Conservation (phyloP, 2,329 filamentous ascomycete species). For the Aspergillus uvarum region DNA sequence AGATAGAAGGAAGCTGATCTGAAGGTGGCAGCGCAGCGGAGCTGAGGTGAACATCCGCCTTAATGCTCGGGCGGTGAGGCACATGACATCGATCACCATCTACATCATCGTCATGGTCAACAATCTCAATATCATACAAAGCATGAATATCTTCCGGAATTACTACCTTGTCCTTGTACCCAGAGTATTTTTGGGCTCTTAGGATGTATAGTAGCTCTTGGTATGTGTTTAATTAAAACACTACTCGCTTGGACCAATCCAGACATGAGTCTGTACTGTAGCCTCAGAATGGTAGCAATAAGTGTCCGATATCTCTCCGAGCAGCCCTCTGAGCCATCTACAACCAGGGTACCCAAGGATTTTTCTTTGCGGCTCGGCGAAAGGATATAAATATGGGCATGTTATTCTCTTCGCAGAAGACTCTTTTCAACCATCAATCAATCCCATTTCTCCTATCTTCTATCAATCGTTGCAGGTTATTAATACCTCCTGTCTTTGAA, state of each 20-base stretch:
- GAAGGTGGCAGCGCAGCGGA: conserved; percentile 6
- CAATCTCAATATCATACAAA: neutral
- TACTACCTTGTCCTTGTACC: neutral
- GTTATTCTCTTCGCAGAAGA: neutral
- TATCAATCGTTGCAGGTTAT: neutral
- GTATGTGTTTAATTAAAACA: neutral
- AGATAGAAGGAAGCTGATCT: conserved; percentile 8
- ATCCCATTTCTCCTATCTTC: neutral
- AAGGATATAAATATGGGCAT: conserved; percentile 11
- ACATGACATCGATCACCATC: conserved; percentile 15
- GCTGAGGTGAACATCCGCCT: conserved; percentile 15
- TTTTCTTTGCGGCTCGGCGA: neutral
- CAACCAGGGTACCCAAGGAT: neutral
- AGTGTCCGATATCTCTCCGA: conserved; percentile 38
- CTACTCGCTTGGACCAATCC: neutral
- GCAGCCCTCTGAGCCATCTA: neutral
- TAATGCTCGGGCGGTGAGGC: conserved; percentile 25
- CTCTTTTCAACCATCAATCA: neutral
- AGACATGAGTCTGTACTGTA: neutral
- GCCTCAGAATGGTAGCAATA: conserved; percentile 11
- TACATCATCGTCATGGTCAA: neutral
- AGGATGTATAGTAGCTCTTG: neutral
- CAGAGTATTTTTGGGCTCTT: neutral
- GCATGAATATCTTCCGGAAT: neutral
- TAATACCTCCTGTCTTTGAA: neutral